phyloP scores from a whole-genome alignment of 2,329 filamentous ascomycete genomes.

The Herpotrichia juniperi region DNA sequence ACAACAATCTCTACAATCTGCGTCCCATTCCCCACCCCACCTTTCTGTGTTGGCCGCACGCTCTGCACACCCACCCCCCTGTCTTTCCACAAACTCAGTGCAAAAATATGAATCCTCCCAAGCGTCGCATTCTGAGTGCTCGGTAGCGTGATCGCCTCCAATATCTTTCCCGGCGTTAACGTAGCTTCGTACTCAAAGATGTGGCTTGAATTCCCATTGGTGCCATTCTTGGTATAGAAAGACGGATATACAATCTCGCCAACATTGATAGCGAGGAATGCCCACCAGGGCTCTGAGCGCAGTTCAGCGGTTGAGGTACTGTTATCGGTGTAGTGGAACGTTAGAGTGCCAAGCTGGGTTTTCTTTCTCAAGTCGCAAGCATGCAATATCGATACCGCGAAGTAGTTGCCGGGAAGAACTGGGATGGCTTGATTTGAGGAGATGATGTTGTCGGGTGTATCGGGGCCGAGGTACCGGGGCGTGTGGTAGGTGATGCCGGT shows the following conservation, averaged over 20 bases:
- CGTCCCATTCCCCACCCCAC: background rate
- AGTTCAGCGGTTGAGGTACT: slow-evolving; percentile 50
- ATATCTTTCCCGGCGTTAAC: slow-evolving; percentile 45
- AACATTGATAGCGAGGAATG: slow-evolving; percentile 52
- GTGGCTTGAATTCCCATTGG: background rate
- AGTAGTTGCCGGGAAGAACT: slow-evolving; percentile 43
- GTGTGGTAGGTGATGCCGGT: slow-evolving; percentile 51
- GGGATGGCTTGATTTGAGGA: slow-evolving; percentile 49
- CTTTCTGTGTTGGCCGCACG: background rate
- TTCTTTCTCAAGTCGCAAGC: slow-evolving; percentile 49
- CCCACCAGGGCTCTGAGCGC: slow-evolving; percentile 53
- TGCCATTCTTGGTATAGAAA: slow-evolving; percentile 27
- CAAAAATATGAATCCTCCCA: slow-evolving; percentile 49
- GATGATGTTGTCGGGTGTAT: slow-evolving; percentile 51
- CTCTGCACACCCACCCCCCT: background rate
- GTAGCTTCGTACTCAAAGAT: slow-evolving; percentile 41
- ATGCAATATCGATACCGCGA: slow-evolving; percentile 53
- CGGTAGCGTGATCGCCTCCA: slow-evolving; percentile 51
- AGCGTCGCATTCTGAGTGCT: slow-evolving; percentile 43
- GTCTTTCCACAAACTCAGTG: background rate
- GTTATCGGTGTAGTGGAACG: slow-evolving; percentile 52
- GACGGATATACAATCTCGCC: slow-evolving; percentile 54
- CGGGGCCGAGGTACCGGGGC: slow-evolving; percentile 48
- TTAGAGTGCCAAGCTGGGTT: slow-evolving; percentile 50
- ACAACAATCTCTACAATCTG: slow-evolving; percentile 17